These are phyloP conservation scores for Xylariales sp. DNA, from an alignment of 2,329 filamentous ascomycete genomes.

Conservation along the genomic window DNA sequence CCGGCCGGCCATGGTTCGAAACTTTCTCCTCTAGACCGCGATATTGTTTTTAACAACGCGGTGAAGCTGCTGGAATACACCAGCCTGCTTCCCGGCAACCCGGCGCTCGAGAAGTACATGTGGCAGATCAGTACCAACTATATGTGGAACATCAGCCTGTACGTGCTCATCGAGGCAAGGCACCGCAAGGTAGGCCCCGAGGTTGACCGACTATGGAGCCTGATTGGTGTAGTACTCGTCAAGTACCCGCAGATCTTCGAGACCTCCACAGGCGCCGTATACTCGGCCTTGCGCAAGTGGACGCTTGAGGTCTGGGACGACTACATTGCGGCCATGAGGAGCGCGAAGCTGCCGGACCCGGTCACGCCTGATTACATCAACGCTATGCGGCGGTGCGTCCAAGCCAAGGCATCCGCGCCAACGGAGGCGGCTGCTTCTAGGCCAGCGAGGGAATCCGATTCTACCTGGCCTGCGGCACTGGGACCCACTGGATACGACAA, in stretches of 20 bases:
- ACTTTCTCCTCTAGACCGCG: slow-evolving; percentile 13
- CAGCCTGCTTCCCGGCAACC: slow-evolving; percentile 11
- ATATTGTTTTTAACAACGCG: slow-evolving; percentile 16
- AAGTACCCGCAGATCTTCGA: slow-evolving; percentile 16
- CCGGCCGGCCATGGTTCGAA: slow-evolving; percentile 9
- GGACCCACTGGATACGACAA: not conserved
- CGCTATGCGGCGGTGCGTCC: slow-evolving; percentile 15
- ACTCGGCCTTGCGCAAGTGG: slow-evolving; percentile 20
- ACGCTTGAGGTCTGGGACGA: slow-evolving; percentile 21
- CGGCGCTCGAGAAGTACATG: slow-evolving; percentile 19
- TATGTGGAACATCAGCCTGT: slow-evolving; percentile 25
- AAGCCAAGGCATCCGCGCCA: slow-evolving; percentile 3
- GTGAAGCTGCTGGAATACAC: slow-evolving; percentile 16
- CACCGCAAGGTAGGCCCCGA: slow-evolving; percentile 19
- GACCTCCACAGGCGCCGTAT: slow-evolving; percentile 16
- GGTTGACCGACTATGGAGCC: slow-evolving; percentile 20
- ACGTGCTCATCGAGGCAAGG: slow-evolving; percentile 23
- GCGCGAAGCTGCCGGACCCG: slow-evolving; percentile 13
- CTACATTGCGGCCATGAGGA: slow-evolving; percentile 14
- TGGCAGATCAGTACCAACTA: slow-evolving; percentile 21
- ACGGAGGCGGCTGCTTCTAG: slow-evolving; percentile 4
- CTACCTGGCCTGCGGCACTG: not conserved
- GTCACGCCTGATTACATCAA: slow-evolving; percentile 15
- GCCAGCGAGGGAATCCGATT: not conserved
- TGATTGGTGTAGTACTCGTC: slow-evolving; percentile 18